These are phyloP conservation scores for Beauveria pseudobassiana DNA, from an alignment of 2,329 filamentous ascomycete species.

Conservation along the genomic window DNA sequence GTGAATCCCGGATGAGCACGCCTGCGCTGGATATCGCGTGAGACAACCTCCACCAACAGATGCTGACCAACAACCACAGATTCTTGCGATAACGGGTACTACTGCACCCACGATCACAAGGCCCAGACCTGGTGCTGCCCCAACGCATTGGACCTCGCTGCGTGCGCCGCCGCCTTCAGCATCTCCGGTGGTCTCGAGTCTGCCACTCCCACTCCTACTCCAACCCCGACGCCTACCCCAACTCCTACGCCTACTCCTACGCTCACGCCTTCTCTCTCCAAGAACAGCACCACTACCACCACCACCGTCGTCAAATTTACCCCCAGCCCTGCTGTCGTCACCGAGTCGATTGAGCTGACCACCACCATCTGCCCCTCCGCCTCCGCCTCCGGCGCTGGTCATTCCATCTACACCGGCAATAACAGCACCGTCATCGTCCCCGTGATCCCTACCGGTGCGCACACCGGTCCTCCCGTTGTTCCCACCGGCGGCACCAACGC, in stretches of 20 bases:
- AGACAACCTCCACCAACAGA: neutral
- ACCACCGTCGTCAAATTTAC: neutral
- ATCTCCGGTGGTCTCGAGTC: conserved; percentile 40
- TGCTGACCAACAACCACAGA: conserved; percentile 30
- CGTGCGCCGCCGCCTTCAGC: conserved; percentile 46
- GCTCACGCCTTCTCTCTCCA: conserved; percentile 21
- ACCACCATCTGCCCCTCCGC: conserved; percentile 17
- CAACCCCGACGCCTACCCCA: conserved; percentile 24
- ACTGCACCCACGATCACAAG: conserved; percentile 48
- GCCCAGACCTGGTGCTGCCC: conserved; percentile 55
- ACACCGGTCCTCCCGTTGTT: conserved; percentile 17
- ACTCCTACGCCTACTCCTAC: conserved; percentile 24
- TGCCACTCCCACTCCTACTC: conserved; percentile 26
- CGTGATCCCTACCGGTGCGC: conserved; percentile 14
- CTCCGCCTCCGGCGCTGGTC: conserved; percentile 17
- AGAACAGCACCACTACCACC: conserved; percentile 12
- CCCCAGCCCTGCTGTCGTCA: conserved; percentile 15
- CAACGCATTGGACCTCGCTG: conserved; percentile 41
- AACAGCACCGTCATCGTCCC: conserved; percentile 26
- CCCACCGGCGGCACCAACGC: conserved; percentile 18
- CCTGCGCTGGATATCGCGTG: neutral
- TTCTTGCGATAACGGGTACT: conserved; percentile 54
- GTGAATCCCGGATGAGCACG: conserved; percentile 19
- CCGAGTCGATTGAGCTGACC: conserved; percentile 18
- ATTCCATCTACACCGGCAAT: conserved; percentile 23